Base-by-base conservation (phyloP, 1,139 yeast species). In the Hanseniaspora sp. region DNA sequence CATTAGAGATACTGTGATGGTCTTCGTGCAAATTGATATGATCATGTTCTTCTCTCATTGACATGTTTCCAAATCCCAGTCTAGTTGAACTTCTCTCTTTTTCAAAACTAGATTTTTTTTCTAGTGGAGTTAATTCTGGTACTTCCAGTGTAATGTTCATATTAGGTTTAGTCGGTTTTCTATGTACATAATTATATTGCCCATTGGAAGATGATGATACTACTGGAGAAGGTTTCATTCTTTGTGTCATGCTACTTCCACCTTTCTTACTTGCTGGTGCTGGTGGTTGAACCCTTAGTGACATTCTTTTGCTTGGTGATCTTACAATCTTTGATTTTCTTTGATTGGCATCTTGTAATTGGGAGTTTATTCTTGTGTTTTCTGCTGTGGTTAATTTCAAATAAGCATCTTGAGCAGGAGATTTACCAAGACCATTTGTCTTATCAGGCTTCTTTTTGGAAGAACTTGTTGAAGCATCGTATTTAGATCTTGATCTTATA, bases 321-420 rank as follows among this genome's bases (percentile, higher is more conserved):
- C 56, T 34, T 5, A 54, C 51, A 7, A 54, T 54, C 23, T 41
- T 54, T 4, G 56, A 54, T 34, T 54, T 45, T 45, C 51, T 46
- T 35, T 54, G 56, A 47, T 54, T 59, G 4, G 73, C 66, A 0
- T 76, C 64, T 7, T 81, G 73, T 48, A 79, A 64, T 64, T 79
- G 77, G 0, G 88, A 83, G 65, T 83, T 83, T 56, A 82, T 63
- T 57, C 88, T 73, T 0, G 94, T 83, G 65, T 83, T 83, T 63
- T 83, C 88, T 1, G 90, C 88, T 0, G 94, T 83, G 0, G 88
- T 76, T 55, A 82, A 68, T 0, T 86, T 80, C 49, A 82, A 65
- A 60, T 83, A 82, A 0, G 84, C 88, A 58, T 76, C 77, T 49
- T 71, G 76, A 0, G 84, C 83, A 4, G 83, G 76, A 2, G 66